Base-by-base conservation (phyloP, 176 grass and related monocot species). In the Ananas comosus region DNA sequence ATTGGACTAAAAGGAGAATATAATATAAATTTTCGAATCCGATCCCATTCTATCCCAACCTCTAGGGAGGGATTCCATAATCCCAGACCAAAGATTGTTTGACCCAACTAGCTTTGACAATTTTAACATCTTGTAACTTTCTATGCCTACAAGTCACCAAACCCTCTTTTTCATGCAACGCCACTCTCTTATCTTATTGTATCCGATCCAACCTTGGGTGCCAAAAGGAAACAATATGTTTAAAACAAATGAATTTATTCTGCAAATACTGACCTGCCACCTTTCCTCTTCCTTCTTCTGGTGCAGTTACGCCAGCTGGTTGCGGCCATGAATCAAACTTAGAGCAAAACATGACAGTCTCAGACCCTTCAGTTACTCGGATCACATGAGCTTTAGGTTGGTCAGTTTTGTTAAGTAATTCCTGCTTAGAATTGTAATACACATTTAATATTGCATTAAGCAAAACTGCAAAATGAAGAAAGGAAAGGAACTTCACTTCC, bases 321-420 rank as follows among this genome's bases (percentile, higher is more conserved):
- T 76, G 78, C 13, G 86, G 74, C 92, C 92, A 96, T 73, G 59
- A 65, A 64, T 80, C 82, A 82, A 96, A 91, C 49, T 83, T 78
- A 66, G 80, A 63, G 79, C 78, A 88, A 79, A 96, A 96, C 22
- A 87, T 83, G 13, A 28, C 49, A 63, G 74, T 73, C 80, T 96
- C 92, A 58, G 83, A 83, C 54, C 86, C 92, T 87, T 96, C 92
- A 50, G 84, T 82, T 73, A 89, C 53, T 76, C 88, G 83, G 74
- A 78, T 79, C 2, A 79, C 78, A 67, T 49, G 70, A 25, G 66
- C 71, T 3, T 67, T 80, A 21, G 68, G 59, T 74, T 42, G 33
- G 33, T 42, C 33, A 42, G 33, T 6, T 42, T 7, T 7, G 1
- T 42, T 42, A 42, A 42, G 33, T 42, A 42, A 42, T 42, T 42